A percentile compares a stretch with the other conserved stretches of the same genome.
These are phyloP conservation scores for Teunomyces panamensis DNA, from an alignment of 805 yeast species.

Conservation along the genomic window DNA sequence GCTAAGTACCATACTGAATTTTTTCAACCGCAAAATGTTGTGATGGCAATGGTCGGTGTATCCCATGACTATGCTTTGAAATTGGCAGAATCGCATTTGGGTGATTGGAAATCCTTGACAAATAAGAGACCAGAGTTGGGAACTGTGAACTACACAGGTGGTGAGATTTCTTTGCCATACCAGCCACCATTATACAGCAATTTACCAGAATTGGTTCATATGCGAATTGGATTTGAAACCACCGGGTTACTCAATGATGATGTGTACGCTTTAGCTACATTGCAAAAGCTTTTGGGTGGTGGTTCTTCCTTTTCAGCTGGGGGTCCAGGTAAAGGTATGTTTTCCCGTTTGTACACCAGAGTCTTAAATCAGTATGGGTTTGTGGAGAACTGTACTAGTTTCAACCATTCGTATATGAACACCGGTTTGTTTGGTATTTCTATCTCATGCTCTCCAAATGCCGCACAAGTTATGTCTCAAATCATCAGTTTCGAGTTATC, in stretches of 20 bases:
- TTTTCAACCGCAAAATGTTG: constrained; percentile 76
- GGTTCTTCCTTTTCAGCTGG: constrained; percentile 98
- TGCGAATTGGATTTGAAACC: constrained; percentile 87
- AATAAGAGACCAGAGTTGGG: constrained; percentile 33
- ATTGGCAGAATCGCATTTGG: constrained; percentile 60
- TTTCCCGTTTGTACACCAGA: constrained; percentile 85
- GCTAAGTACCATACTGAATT: constrained; percentile 59
- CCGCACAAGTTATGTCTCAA: constrained; percentile 80
- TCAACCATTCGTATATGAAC: constrained; percentile 87
- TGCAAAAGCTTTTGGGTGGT: constrained; percentile 90
- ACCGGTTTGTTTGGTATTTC: constrained; percentile 91
- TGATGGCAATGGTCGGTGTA: constrained; percentile 86
- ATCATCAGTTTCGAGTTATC: constrained; percentile 53
- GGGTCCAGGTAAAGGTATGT: constrained; percentile 99
- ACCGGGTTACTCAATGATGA: constrained; percentile 80
- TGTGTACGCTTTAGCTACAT: constrained; percentile 83
- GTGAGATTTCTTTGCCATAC: constrained; percentile 37
- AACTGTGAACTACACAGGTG: constrained; percentile 62
- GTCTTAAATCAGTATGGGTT: constrained; percentile 89
- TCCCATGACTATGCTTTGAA: constrained; percentile 65
- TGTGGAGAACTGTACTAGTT: constrained; percentile 82
- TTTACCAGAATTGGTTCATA: constrained; percentile 77
- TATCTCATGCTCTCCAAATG: constrained; percentile 79
- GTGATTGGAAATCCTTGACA: constrained; percentile 45
- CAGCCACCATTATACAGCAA: constrained; percentile 41